A percentile compares a stretch with the other conserved stretches of the same genome.
Conservation (phyloP, 768 basidiomycete genomes). For the Amyloporia xantha region DNA sequence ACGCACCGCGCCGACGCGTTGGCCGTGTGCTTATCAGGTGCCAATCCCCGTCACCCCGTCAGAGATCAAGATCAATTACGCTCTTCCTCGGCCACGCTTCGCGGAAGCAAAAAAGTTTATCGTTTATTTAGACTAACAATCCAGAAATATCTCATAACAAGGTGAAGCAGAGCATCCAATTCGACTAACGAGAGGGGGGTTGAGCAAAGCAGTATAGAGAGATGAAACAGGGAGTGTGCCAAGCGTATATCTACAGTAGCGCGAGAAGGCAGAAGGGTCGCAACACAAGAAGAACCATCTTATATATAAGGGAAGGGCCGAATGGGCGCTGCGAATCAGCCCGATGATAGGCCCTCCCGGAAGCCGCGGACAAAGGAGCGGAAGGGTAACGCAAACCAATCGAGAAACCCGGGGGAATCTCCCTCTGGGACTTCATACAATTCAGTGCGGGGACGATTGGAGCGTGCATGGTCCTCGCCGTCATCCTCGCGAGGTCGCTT, state of each 20-base stretch:
- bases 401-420: conserved; percentile 42
- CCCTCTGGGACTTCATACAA: conserved; percentile 36
- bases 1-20: neutral
- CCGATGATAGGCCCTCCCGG: conserved; percentile 35
- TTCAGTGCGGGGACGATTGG: conserved; percentile 47
- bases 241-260: neutral
- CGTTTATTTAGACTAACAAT: neutral
- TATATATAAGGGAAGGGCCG: neutral
- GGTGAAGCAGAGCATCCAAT: too few species aligned
- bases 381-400: conserved; percentile 59
- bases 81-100: neutral
- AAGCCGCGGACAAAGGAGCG: conserved; percentile 63
- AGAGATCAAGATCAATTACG: neutral
- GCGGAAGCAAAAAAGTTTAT: neutral
- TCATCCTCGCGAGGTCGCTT: conserved; percentile 49
- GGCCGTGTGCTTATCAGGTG: neutral
- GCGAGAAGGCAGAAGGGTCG: neutral
- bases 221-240: neutral
- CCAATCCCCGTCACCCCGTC: neutral
- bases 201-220: neutral
- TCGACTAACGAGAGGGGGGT: neutral
- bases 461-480: conserved; percentile 31
- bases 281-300: neutral
- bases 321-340: neutral
- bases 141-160: too few species aligned